Base-by-base conservation (phyloP, 768 basidiomycete genomes). In the Xanthoconium purpureum region DNA sequence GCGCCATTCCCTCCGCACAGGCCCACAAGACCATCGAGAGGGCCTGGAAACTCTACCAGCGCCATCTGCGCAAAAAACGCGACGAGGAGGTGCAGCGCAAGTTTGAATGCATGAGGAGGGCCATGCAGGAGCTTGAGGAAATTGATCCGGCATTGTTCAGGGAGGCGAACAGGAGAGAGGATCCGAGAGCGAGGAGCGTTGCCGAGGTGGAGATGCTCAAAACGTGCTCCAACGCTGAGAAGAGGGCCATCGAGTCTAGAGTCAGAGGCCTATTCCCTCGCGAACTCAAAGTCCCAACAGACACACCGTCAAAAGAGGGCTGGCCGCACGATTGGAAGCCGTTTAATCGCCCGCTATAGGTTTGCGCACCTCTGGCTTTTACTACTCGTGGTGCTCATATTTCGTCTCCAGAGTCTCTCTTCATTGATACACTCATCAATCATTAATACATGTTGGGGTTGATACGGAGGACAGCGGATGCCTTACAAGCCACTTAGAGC, bases 1-100 rank as follows among this genome's bases (percentile, higher is more conserved):
- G 80, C 52, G 91, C 91, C n/a, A 88, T 97, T 50, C 91, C 92
- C 13, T 91, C 91, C 4, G 82, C 79, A 6, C 93, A 96, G 70
- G 93, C 91, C 0, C 92, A 97, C 74, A 83, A 93, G 59, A 97
- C 93, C 3, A 94, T 97, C 51, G 88, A 92, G 61, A 84, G 94
- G 33, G 94, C 94, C 5, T 98, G 90, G 89, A 75, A 86, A 50
- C 79, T 98, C 12, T 85, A 92, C 73, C 80, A 83, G 61, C 82
- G 94, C 32, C 86, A 90, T 65, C 57, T 85, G 38, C 83, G 94
- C 40, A 83, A 88, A 66, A 76, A 79, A 58, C 80, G 89, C 44
- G 81, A 85, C 30, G 83, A 77, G 36, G 89, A 92, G 66, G 68
- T 91, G 58, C 75, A 77, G 55, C 80, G 85, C 72, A 95, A 95